Conservation (phyloP, 345 rosid species). For the Ceriops decandra region DNA sequence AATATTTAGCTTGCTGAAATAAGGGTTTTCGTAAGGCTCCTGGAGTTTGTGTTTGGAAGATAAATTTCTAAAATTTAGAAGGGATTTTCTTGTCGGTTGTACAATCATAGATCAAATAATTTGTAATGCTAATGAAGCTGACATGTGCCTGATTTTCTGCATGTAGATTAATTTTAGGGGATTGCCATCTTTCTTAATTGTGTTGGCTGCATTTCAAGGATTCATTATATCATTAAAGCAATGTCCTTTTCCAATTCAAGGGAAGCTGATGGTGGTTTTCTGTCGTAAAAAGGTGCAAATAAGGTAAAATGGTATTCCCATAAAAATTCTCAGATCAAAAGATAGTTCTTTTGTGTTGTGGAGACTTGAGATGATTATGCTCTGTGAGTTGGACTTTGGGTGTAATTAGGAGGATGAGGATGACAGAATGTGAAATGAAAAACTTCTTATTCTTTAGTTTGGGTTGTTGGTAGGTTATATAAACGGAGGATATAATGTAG, state of each 20-base stretch:
- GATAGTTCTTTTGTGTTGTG: not conserved
- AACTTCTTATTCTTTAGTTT: not conserved
- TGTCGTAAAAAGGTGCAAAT: not conserved
- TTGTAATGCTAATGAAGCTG: too few relatives aligned
- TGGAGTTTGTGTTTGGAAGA: too few relatives aligned
- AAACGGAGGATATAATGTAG: not conserved
- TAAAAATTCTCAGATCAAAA: not conserved
- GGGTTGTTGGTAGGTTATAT: not conserved
- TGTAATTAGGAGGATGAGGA: not conserved
- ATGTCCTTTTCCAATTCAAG: not conserved
- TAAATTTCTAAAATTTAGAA: too few relatives aligned
- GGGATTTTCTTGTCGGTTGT: too few relatives aligned
- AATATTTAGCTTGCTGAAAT: too few relatives aligned
- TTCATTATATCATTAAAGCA: not conserved
- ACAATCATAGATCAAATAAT: too few relatives aligned
- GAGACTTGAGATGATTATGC: not conserved
- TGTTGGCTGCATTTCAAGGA: too few relatives aligned
- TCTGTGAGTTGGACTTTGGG: not conserved
- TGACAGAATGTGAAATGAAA: not conserved
- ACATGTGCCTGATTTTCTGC: too few relatives aligned
- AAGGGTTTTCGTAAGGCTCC: too few relatives aligned
- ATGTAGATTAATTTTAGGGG: not conserved
- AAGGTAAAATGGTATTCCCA: not conserved
- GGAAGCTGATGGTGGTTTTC: not conserved
- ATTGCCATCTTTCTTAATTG: too few relatives aligned